A percentile compares a stretch with the other conserved stretches of the same genome.
Conservation (phyloP, 345 rosid species). For the Salix arbutifolia region DNA sequence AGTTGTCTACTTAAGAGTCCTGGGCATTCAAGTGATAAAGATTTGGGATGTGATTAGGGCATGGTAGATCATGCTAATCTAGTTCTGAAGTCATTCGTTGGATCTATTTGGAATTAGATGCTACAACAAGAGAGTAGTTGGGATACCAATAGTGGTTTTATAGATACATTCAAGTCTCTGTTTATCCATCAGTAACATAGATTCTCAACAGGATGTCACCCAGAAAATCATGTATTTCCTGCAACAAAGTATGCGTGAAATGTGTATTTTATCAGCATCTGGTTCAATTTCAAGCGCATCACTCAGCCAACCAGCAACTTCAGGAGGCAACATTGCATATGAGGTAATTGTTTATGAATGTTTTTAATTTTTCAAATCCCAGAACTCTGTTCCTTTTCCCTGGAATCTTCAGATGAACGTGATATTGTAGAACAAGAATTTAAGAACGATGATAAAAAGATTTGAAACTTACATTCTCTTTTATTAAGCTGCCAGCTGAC, state of each 20-base stretch:
- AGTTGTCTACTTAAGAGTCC: background rate
- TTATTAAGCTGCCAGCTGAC: background rate
- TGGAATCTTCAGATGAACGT: background rate
- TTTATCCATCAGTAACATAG: slow-evolving; percentile 12
- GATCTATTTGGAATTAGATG: background rate
- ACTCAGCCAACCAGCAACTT: slow-evolving; percentile 70
- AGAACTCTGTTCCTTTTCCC: background rate
- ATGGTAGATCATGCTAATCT: background rate
- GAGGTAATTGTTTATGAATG: slow-evolving; percentile 48
- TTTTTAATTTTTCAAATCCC: background rate
- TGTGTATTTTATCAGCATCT: slow-evolving; percentile 83
- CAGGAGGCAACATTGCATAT: slow-evolving; percentile 74
- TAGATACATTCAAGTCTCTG: background rate
- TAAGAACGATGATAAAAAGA: background rate
- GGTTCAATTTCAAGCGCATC: slow-evolving; percentile 77
- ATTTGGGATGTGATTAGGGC: background rate
- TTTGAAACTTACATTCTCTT: background rate
- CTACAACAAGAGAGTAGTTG: background rate
- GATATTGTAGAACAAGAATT: background rate
- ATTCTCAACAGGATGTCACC: slow-evolving; percentile 64
- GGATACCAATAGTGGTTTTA: background rate
- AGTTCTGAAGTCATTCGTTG: background rate
- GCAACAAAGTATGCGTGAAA: slow-evolving; percentile 75
- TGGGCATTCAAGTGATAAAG: background rate
- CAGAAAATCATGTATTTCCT: slow-evolving; percentile 64